Base-by-base conservation (phyloP, 2,329 filamentous ascomycete species). In the Aureobasidium sp. region DNA sequence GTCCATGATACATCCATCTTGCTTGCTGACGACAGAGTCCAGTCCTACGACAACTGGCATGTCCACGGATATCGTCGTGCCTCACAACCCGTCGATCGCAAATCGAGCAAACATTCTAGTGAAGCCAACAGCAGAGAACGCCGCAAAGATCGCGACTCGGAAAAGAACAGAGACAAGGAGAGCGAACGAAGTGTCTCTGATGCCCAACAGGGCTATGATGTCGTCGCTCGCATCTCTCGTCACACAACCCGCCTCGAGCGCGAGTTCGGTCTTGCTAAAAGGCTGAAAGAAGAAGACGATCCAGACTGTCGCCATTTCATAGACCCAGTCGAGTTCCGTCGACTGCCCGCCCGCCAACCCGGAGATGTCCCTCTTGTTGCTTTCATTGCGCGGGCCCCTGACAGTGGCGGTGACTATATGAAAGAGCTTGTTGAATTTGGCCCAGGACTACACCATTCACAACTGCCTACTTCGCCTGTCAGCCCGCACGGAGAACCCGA, bases 21-120 rank as follows among this genome's bases (percentile, higher is more conserved):
- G 53, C 44, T 63, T 10, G 48, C 44, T 63, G 21, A 53, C 45
- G 2, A 10, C 32, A n/a, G 39, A 25, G 21, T 21, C n/a, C 76
- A 83, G 55, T 90, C 86, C 68, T 97, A 96, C 75, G 91, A 95
- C 73, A 91, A 92, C 77, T 97, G 92, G 91, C 78, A 81, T 67
- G 77, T 79, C 65, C 77, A 76, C 64, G 78, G 77, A 34, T 64
- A 21, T 41, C 54, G 34, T 37, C 55, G n/a, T 49, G 55, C 80
- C 55, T 37, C 54, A 48, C 54, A 58, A 37, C 53, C 14, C 61
- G 64, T 62, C 42, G 48, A 64, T 42, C 49, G 42, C 48, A 60
- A 57, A 27, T 45, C 53, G 42, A 62, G 50, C 45, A 32, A 53
- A 29, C 16, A 41, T 7, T 63, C 60, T 6, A 48, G 49, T 51